Percentiles rank a stretch among this genome's conserved stretches.
Conservation (phyloP, 2,329 filamentous ascomycete species). For the Clonostachys byssicola region DNA sequence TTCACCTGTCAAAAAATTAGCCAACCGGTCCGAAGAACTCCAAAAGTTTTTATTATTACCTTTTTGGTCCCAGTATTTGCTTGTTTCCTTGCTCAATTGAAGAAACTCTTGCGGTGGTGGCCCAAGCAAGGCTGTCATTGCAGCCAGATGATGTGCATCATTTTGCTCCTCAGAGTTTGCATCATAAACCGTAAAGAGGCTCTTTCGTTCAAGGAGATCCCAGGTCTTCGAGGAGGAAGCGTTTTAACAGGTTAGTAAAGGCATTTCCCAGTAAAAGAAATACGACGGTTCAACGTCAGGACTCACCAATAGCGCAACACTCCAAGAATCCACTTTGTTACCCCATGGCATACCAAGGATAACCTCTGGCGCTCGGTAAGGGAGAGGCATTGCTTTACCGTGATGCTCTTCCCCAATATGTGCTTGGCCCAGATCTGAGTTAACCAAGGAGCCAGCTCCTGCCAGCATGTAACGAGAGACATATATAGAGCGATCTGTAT, state of each 20-base stretch:
- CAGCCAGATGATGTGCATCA: conserved; percentile 17
- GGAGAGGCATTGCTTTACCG: conserved; percentile 18
- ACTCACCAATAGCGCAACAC: conserved; percentile 22
- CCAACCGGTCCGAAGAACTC: background rate
- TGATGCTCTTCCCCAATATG: conserved; percentile 15
- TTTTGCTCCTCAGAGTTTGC: conserved; percentile 11
- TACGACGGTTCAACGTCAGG: background rate
- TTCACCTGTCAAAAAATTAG: conserved; percentile 7
- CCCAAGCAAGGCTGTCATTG: conserved; percentile 18
- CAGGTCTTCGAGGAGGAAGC: conserved; percentile 10
- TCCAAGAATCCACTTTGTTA: conserved; percentile 26
- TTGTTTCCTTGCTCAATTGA: conserved; percentile 7
- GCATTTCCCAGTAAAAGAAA: background rate
- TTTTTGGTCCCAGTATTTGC: conserved; percentile 16
- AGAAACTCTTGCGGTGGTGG: conserved; percentile 17
- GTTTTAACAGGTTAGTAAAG: conserved; percentile 1
- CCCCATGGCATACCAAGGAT: conserved; percentile 27
- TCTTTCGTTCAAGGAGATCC: conserved; percentile 12
- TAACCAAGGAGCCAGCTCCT: conserved; percentile 18
- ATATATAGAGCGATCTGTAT: conserved; percentile 17
- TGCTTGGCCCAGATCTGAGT: conserved; percentile 30
- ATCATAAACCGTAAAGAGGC: conserved; percentile 16
- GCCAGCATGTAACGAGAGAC: conserved; percentile 23
- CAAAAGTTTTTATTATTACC: conserved; percentile 7
- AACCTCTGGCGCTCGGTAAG: conserved; percentile 27